phyloP scores from a whole-genome alignment of 1,284 basidiomycete genomes.

The Melanopsichium pennsylvanicum region DNA sequence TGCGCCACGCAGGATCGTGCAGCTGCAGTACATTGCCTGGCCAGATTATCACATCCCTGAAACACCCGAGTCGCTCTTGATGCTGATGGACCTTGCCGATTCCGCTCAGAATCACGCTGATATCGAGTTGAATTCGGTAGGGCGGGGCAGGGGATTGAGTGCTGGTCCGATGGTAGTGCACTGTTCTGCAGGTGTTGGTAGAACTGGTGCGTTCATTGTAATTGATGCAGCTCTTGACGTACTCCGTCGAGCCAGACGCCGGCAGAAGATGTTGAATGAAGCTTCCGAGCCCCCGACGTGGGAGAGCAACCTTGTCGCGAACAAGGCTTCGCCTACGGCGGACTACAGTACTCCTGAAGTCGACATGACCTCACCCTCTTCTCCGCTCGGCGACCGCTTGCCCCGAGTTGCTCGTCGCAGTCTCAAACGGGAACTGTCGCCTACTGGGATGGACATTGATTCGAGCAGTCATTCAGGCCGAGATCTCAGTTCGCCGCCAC shows the following conservation, averaged over 20 bases:
- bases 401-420: slow-evolving; percentile 32
- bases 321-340: background rate
- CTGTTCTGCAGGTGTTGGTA: slow-evolving; percentile 64
- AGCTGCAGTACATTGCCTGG: slow-evolving; percentile 64
- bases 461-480: slow-evolving; percentile 19
- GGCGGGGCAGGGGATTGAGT: too few relatives aligned
- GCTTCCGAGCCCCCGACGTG: slow-evolving; percentile 13
- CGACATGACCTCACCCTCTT: slow-evolving; percentile 32
- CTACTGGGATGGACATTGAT: slow-evolving; percentile 53
- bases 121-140: too few relatives aligned
- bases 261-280: slow-evolving; percentile 8
- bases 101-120: slow-evolving; percentile 46
- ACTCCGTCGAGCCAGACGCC: slow-evolving; percentile 36
- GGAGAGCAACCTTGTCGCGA: slow-evolving; percentile 19
- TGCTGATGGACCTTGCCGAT: slow-evolving; percentile 49
- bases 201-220: slow-evolving; percentile 61
- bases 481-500: slow-evolving; percentile 50
- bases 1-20: slow-evolving; percentile 37
- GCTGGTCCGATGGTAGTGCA: slow-evolving; percentile 61
- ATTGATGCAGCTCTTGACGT: slow-evolving; percentile 58
- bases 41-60: slow-evolving; percentile 63
- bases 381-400: slow-evolving; percentile 22
- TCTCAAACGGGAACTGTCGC: slow-evolving; percentile 56
- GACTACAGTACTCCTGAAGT: slow-evolving; percentile 26
- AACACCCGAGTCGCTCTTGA: slow-evolving; percentile 52